Base-by-base conservation (phyloP, 352 stramenopile species). In the Phytophthora brassicae region DNA sequence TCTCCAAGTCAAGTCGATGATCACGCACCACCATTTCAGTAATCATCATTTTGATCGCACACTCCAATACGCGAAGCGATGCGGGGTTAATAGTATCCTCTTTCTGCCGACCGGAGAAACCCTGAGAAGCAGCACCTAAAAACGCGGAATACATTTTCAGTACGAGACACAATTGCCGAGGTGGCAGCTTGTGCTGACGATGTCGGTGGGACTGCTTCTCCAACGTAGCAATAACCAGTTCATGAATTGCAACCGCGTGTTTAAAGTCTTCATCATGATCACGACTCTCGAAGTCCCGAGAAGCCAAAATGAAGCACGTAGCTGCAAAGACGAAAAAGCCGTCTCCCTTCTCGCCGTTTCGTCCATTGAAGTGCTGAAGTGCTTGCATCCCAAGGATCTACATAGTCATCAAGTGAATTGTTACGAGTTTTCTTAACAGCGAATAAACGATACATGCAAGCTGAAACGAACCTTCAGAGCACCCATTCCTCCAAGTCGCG, bases 221-320 rank as follows among this genome's bases (percentile, higher is more conserved):
- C 20, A 75, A 31, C 49, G 50, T 67, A n/a, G 46, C 14, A 20
- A 43, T 38, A 33, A 75, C 8, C 24, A 61, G 46, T 20, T 75
- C 56, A 24, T 71, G 38, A 62, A 74, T 59, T 17, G 17, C 55
- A 47, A 57, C 52, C 33, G 14, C 23, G 16, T 57, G 46, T 11
- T 17, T 42, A 22, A 35, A 19, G 17, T 71, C 51, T 17, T 60
- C 61, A 28, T 49, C 36, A 33, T 26, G 11, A 31, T 8, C n/a
- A 48, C 66, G 22, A 17, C 23, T 53, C 31, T 65, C 45, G 13
- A 36, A 28, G 31, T 62, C 50, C n/a, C 44, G 39, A 20, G 63
- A 69, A 9, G 68, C 60, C 23, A 81, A 17, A 17, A 81, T 64
- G 29, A 87, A 83, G 47, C 77, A 81, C n/a, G 73, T 68, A 24